Percentiles rank a stretch among this genome's conserved stretches.
Evolutionary conservation across 306 rosid genomes (phyloP).

Genomic region (Urtica urens): DNA sequence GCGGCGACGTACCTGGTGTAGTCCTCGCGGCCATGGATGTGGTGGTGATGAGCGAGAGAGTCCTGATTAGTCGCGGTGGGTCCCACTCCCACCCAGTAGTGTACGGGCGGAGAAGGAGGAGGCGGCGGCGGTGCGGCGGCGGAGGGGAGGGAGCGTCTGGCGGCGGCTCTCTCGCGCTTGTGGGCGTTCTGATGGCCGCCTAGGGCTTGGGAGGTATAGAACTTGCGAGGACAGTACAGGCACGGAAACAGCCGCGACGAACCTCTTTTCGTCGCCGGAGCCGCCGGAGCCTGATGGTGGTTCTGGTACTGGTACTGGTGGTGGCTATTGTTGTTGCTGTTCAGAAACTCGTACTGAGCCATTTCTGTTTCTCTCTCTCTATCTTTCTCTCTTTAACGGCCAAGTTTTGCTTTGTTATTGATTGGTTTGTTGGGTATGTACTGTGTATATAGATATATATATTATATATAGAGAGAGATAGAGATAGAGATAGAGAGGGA

Average conservation of each 20-base stretch:
- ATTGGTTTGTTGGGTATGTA: not conserved
- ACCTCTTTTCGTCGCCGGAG: slow-evolving; percentile 8
- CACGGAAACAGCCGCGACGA: slow-evolving; percentile 37
- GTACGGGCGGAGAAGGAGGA: not conserved
- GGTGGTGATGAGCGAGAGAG: too few species aligned
- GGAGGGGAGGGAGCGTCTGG: slow-evolving; percentile 18
- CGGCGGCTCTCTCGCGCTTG: slow-evolving; percentile 70
- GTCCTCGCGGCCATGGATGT: too few species aligned
- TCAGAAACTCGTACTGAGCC: slow-evolving; percentile 34
- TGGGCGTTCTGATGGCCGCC: slow-evolving; percentile 98
- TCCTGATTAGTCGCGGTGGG: too few species aligned
- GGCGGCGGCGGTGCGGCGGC: not conserved
- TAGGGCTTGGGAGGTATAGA: slow-evolving; percentile 77
- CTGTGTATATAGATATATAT: not conserved
- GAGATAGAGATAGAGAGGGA: too few species aligned
- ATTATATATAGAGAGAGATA: too few species aligned
- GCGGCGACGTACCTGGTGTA: too few species aligned
- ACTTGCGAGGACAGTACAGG: slow-evolving; percentile 55
- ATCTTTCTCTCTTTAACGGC: too few species aligned
- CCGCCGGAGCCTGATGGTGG: not conserved
- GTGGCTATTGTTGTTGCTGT: slow-evolving; percentile 4
- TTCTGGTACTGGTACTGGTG: not conserved
- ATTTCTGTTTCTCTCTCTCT: too few species aligned
- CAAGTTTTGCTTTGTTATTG: slow-evolving; percentile 42
- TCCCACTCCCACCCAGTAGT: too few species aligned